Base-by-base conservation (phyloP, 2,329 filamentous ascomycete genomes). In the Aureobasidium sp. region DNA sequence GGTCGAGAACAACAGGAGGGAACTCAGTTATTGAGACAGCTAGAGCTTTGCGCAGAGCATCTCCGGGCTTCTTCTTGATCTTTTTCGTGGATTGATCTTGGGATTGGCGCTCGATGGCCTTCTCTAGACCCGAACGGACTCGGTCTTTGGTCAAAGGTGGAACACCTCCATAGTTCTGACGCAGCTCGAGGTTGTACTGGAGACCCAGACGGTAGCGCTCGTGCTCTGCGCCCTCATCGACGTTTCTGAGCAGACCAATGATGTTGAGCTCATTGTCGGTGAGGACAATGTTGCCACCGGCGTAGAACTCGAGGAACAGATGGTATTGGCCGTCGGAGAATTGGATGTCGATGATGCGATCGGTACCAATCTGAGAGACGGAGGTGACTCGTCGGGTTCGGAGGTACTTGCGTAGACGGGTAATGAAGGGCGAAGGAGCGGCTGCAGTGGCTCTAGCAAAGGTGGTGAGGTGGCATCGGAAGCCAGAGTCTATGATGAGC, bases 291-390 rank as follows among this genome's bases (percentile, higher is more conserved):
- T 99, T 99, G 50, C 94, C 94, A 58, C 90, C 89, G 1, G 94
- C 93, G 72, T 96, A 99, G 77, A 99, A 99, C 76, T 99, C 94
- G 32, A 99, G 79, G 72, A 91, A 97, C 26, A 99, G 75, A 46
- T 88, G 83, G 72, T 95, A 97, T 68, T 87, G 82, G 12, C 94
- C 94, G 78, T 97, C 91, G 68, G 90, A 95, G 73, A 99, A 97
- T 69, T 89, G 84, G 60, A 99, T 86, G 73, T 97, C 91, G 59
- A 99, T 87, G 64, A 99, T 89, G 59, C 94, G 84, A 74, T 99
- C 94, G 2, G 92, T 97, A 53, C 94, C 94, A 56, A 99, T 84
- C 75, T 99, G 94, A 1, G 81, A 78, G 10, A 99, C 84, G 0
- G 84, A 81, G 0, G 93, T 96, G 62, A 96, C 84, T 62, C 93